Evolutionary conservation across 129 eudicot genomes (phyloP).

Genomic region (Pittosporum tobira): DNA sequence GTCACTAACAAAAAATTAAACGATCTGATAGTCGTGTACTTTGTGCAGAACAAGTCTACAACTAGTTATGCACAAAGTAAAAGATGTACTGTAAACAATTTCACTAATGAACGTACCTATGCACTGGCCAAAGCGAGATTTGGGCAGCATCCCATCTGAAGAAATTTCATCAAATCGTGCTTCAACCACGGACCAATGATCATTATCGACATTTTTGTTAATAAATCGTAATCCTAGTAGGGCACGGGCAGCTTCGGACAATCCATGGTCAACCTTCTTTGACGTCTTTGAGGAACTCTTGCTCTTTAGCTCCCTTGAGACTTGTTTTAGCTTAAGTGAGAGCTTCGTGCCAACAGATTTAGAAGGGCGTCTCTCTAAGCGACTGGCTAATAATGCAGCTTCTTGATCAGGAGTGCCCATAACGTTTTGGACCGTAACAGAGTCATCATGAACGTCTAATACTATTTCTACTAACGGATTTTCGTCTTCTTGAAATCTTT

Average conservation of each 20-base stretch:
- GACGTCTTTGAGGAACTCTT: slow-evolving; percentile 10
- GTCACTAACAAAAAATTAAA: no score
- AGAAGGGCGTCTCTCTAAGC: slow-evolving; percentile 16
- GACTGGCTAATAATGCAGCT: slow-evolving; percentile 16
- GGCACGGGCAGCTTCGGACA: slow-evolving; percentile 20
- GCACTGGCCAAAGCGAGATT: slow-evolving; percentile 22
- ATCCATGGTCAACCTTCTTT: slow-evolving; percentile 4
- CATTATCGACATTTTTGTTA: slow-evolving; percentile 12
- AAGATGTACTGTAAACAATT: no score
- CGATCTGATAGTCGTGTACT: no score
- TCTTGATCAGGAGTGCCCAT: slow-evolving; percentile 18
- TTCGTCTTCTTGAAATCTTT: slow-evolving; percentile 15
- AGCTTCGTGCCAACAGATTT: slow-evolving; percentile 5
- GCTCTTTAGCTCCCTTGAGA: slow-evolving; percentile 21
- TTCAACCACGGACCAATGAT: slow-evolving; percentile 23
- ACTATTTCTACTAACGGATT: slow-evolving; percentile 23
- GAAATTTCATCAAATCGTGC: slow-evolving; percentile 14
- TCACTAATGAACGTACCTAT: slow-evolving; percentile 13
- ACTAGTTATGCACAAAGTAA: background rate
- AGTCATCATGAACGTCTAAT: slow-evolving; percentile 21
- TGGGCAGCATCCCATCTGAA: slow-evolving; percentile 23
- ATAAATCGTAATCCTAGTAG: slow-evolving; percentile 18
- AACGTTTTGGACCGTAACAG: slow-evolving; percentile 17
- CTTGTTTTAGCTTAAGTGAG: slow-evolving; percentile 22
- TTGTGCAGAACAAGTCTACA: no score